Conservation (phyloP, 1,284 basidiomycete species). For the Mycosarcoma mackinlayi region DNA sequence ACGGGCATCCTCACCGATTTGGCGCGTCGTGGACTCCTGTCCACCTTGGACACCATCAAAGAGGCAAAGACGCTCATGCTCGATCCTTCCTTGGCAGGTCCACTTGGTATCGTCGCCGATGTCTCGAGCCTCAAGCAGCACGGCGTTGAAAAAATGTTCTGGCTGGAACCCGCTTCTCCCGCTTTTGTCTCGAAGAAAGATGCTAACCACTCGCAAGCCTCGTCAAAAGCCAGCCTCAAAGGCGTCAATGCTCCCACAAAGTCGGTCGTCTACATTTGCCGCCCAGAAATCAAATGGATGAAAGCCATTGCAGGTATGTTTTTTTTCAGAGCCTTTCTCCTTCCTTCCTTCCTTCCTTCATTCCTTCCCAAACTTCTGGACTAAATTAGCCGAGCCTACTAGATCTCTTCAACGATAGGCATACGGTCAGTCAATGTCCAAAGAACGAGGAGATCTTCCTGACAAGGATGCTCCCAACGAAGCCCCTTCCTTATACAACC, state of each 20-base stretch:
- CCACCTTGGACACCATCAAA: slow-evolving; percentile 54
- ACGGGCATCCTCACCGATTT: slow-evolving; percentile 46
- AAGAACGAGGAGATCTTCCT: slow-evolving; percentile 55
- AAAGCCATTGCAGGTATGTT: slow-evolving; percentile 86
- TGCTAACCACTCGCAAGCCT: slow-evolving; percentile 15
- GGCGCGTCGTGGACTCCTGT: slow-evolving; percentile 47
- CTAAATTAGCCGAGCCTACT: slow-evolving; percentile 57
- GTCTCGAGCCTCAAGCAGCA: slow-evolving; percentile 93
- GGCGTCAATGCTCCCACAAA: slow-evolving; percentile 78
- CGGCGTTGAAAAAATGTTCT: slow-evolving; percentile 99
- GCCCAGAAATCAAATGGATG: slow-evolving; percentile 85
- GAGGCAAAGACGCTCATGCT: slow-evolving; percentile 89
- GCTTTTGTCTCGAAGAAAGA: slow-evolving; percentile 44
- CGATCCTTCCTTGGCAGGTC: slow-evolving; percentile 86
- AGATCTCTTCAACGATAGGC: slow-evolving; percentile 47
- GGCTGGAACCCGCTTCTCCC: slow-evolving; percentile 77
- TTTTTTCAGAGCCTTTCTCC: neutral
- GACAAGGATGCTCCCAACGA: slow-evolving; percentile 56
- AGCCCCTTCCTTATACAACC: slow-evolving; percentile 53
- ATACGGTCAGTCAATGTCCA: slow-evolving; percentile 62
- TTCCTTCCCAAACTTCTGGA: slow-evolving; percentile 19
- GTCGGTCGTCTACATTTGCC: slow-evolving; percentile 92
- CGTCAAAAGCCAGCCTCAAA: slow-evolving; percentile 31
- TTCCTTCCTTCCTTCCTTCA: neutral
- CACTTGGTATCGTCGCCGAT: slow-evolving; percentile 90